Percentiles rank a stretch among this genome's conserved stretches.
phyloP scores from a whole-genome alignment of 495 filamentous ascomycete species.

The Neurospora sp. region DNA sequence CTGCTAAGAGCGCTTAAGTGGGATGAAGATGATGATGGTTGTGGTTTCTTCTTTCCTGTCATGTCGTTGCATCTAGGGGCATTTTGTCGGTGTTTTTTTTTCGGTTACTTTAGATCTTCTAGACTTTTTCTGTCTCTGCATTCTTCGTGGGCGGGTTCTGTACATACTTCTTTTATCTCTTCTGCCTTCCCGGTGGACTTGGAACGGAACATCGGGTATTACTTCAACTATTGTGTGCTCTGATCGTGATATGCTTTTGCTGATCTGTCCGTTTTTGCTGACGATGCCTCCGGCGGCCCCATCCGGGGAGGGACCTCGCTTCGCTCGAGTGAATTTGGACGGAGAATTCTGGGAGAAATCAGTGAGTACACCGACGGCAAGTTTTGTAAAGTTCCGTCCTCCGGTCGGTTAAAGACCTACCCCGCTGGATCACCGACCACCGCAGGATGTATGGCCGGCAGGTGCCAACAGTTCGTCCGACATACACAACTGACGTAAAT shows the following conservation, averaged over 20 bases:
- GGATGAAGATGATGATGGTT: background rate
- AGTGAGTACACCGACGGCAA: background rate
- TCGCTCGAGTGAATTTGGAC: background rate
- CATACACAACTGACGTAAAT: background rate
- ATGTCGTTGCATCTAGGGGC: background rate
- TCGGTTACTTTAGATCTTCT: background rate
- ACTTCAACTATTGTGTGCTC: background rate
- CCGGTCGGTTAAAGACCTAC: background rate
- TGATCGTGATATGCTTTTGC: background rate
- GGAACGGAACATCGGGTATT: background rate
- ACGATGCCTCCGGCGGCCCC: background rate
- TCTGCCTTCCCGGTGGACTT: background rate
- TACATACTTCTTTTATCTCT: background rate
- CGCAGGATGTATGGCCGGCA: background rate
- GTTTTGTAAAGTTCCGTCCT: background rate
- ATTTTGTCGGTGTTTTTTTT: background rate
- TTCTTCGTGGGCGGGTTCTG: background rate
- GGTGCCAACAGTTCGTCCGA: background rate
- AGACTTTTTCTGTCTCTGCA: background rate
- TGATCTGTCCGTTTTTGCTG: background rate
- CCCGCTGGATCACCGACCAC: background rate
- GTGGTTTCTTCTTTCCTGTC: background rate
- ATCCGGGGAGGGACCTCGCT: background rate
- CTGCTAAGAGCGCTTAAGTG: constrained; percentile 8
- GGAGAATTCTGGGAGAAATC: background rate